Evolutionary conservation across 1,139 yeast genomes (phyloP).

Genomic region (Sugiyamaella neomexicana): DNA sequence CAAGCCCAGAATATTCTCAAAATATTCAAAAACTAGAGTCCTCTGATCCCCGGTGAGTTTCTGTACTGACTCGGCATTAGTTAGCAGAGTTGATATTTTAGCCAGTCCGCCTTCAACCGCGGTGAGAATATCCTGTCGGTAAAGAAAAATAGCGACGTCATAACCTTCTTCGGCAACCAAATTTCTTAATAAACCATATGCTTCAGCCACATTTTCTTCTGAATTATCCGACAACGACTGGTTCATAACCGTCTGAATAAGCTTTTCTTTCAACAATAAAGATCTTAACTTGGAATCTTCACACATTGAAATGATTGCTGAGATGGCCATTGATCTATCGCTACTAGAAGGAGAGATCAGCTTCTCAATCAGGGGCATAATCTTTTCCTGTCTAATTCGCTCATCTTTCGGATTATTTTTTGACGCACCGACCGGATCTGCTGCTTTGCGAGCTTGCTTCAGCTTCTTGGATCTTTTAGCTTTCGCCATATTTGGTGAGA

Average conservation of each 20-base stretch:
- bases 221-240: constrained; percentile 65
- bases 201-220: constrained; percentile 74
- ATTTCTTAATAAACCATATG: constrained; percentile 78
- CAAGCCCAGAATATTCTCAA: constrained; percentile 73
- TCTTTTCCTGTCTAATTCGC: constrained; percentile 53
- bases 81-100: constrained; percentile 44
- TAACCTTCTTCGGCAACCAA: constrained; percentile 87
- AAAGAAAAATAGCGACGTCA: constrained; percentile 68
- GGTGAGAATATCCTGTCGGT: constrained; percentile 78
- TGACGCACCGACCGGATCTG: constrained; percentile 8
- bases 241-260: constrained; percentile 63
- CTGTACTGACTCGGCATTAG: not conserved
- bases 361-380: constrained; percentile 67
- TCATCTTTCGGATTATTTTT: constrained; percentile 46
- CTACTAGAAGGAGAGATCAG: constrained; percentile 62
- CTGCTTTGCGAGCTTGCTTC: constrained; percentile 3
- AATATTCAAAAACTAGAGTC: constrained; percentile 58
- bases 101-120: constrained; percentile 52
- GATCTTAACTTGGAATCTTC: constrained; percentile 68
- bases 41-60: constrained; percentile 47
- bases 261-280: constrained; percentile 64
- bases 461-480: constrained; percentile 8
- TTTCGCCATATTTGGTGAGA: constrained; percentile 5
- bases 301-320: constrained; percentile 67
- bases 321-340: constrained; percentile 76